Evolutionary conservation across 768 basidiomycete genomes (phyloP).

Genomic region (Tephrocybe sp.): DNA sequence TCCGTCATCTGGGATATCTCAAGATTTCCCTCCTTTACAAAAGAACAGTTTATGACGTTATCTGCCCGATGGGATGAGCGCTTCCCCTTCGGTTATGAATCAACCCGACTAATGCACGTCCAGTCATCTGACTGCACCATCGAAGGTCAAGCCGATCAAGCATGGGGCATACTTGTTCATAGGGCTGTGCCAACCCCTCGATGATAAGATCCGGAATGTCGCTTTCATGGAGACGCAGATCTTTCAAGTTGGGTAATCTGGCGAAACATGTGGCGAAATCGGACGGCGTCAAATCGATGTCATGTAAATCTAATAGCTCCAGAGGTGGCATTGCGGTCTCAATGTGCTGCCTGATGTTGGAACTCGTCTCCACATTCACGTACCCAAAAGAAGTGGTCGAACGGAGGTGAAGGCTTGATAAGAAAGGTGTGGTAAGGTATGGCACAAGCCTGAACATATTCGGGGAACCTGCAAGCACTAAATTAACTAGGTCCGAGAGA

Average conservation of each 20-base stretch:
- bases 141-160: conserved; percentile 53
- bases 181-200: conserved; percentile 35
- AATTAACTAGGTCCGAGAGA: conserved; percentile 24
- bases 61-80: conserved; percentile 35
- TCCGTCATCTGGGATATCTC: conserved; percentile 45
- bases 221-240: conserved; percentile 57
- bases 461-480: conserved; percentile 29
- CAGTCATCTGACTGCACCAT: conserved; percentile 59
- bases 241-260: conserved; percentile 39
- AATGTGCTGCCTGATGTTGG: conserved; percentile 19
- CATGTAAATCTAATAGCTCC: conserved; percentile 24
- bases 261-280: conserved; percentile 23
- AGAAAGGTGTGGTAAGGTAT: conserved; percentile 30
- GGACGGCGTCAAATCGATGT: conserved; percentile 23
- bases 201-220: conserved; percentile 53
- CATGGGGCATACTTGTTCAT: conserved; percentile 42
- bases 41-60: conserved; percentile 60
- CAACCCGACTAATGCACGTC: conserved; percentile 48
- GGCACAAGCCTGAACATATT: conserved; percentile 31
- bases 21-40: conserved; percentile 55
- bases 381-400: conserved; percentile 34
- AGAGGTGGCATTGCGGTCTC: conserved; percentile 28
- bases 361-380: conserved; percentile 32
- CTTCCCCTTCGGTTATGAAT: conserved; percentile 37
- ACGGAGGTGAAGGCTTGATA: conserved; percentile 40